Evolutionary conservation across 108 stramenopile species (phyloP).

Genomic region (Skeletonema potamos): DNA sequence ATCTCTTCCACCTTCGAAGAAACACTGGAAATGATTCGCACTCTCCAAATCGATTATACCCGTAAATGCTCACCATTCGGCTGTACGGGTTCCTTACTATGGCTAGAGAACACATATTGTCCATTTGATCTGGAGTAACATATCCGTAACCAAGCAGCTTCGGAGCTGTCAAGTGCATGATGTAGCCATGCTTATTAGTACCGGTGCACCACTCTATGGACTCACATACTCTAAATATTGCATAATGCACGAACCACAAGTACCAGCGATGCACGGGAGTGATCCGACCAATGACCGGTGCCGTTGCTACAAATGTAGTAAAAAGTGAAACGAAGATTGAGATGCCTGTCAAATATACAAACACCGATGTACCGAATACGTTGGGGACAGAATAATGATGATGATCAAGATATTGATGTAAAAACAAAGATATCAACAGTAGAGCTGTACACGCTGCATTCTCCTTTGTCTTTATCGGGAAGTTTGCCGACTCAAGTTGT

Average conservation of each 20-base stretch:
- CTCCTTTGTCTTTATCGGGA: constrained; percentile 52
- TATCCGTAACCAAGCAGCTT: constrained; percentile 61
- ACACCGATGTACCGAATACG: neutral
- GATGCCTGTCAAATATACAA: neutral
- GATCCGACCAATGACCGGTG: constrained; percentile 53
- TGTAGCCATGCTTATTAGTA: constrained; percentile 58
- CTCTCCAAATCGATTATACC: constrained; percentile 61
- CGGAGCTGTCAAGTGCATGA: constrained; percentile 59
- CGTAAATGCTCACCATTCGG: constrained; percentile 67
- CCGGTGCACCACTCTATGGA: constrained; percentile 56
- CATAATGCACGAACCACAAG: constrained; percentile 52
- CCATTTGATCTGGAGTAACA: constrained; percentile 47
- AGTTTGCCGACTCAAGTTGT: constrained; percentile 55
- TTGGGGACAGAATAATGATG: neutral
- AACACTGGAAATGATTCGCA: constrained; percentile 53
- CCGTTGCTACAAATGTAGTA: constrained; percentile 55
- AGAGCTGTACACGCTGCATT: constrained; percentile 18
- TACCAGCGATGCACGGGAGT: constrained; percentile 51
- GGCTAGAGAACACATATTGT: constrained; percentile 48
- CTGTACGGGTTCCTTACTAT: constrained; percentile 69
- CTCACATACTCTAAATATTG: constrained; percentile 49
- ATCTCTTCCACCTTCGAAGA: constrained; percentile 45
- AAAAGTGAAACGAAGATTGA: constrained; percentile 39
- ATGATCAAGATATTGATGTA: neutral
- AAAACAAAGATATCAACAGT: neutral